Base-by-base conservation (phyloP, 805 yeast species). In the Candida schatavii region DNA sequence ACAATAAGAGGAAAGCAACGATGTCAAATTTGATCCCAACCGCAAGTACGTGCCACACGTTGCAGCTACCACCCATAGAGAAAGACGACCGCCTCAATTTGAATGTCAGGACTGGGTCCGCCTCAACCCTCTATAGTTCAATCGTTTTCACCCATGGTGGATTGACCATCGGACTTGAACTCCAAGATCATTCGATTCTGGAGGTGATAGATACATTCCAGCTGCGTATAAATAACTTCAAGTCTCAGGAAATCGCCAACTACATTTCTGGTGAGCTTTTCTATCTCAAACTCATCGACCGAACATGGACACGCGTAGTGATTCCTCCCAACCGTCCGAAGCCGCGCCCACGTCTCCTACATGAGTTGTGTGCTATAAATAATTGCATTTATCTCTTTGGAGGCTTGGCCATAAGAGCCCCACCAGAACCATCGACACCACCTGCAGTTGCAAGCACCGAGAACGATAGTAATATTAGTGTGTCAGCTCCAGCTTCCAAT, bases 101-200 rank as follows among this genome's bases (percentile, higher is more conserved):
- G 46, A 79, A 78, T 41, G 75, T 75, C 35, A 68, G 91, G 43
- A 81, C 88, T 1, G 93, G 93, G 13, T 77, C 88, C 2, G 78
- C 88, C 0, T 63, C 80, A 2, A 64, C 74, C 1, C 66, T 81
- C 20, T 68, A 74, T 28, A 75, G 80, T 50, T 83, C 90, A 4
- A 67, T 80, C 38, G 68, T 85, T 1, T 74, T 81, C 23, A 81
- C 78, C 0, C 78, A 69, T 55, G 91, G 90, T n/a, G 93, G 93
- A 0, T 61, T 82, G 14, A 75, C 80, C 0, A 59, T 80, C 7
- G 85, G 83, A 1, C 52, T 85, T 14, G 75, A 76, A 36, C 52
- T 82, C 29, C 45, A 38, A 35, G 50, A 61, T 3, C 52, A 64
- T 2, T 63, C 75, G 10, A 56, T 74, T 15, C 53, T 56, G 2